Base-by-base conservation (phyloP, 2,329 filamentous ascomycete species). In the Pseudogymnoascus sp. region DNA sequence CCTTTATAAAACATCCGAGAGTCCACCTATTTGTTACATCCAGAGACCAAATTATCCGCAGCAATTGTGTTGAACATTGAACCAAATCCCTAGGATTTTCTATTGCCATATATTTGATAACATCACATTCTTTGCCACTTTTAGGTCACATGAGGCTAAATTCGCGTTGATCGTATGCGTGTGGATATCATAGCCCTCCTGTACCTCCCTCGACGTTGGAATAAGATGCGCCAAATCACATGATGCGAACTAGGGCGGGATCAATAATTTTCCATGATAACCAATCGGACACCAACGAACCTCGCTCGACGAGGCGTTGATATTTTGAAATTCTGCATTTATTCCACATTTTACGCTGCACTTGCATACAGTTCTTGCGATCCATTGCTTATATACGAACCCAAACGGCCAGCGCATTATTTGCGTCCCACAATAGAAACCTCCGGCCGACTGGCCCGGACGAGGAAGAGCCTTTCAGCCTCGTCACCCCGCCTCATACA, bases 181-280 rank as follows among this genome's bases (percentile, higher is more conserved):
- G 7, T 40, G 7, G n/a, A 40, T 4, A 40, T 41, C 16, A 41
- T 21, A 21, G 5, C 40, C 28, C 28, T 31, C 5, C 28, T 31
- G 28, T 31, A 31, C 31, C 31, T 41, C 16, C 38, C 8, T 41
- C 5, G 49, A 55, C 49, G 49, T 55, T 35, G 49, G 28, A 55
- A 35, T 55, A 55, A 55, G 49, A 55, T 55, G 33, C 4, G 25
- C n/a, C 5, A 12, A 33, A 35, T 55, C 49, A 55, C 49, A 33
- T 55, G 49, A 55, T 55, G 5, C n/a, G 8, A 21, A 55, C 49
- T 55, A 21, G 28, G 28, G 28, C 11, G 9, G 49, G 49, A 55
- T 55, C 28, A 55, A 55, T 33, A 55, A 55, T 33, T 33, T 55
- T 55, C 49, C 49, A 33, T 55, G 28, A 55, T 55, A 55, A 55